A percentile compares a stretch with the other conserved stretches of the same genome.
These are phyloP conservation scores for Trichosporon ovoides DNA, from an alignment of 1,284 basidiomycete species.

Conservation along the genomic window DNA sequence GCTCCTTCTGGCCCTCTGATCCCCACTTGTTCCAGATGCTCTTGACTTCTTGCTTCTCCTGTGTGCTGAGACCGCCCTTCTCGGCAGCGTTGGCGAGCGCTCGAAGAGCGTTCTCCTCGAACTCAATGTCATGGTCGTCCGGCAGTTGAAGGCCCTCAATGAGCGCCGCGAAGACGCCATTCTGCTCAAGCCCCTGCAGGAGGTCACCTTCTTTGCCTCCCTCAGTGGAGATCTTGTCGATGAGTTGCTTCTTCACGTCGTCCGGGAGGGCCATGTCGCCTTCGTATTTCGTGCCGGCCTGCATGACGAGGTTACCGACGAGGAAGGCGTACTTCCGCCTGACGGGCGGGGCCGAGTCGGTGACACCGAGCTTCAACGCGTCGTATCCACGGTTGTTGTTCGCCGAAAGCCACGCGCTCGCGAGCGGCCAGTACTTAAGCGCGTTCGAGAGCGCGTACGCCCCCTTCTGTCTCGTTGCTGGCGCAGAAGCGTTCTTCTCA, in stretches of 20 bases:
- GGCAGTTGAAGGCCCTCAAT: constrained; percentile 54
- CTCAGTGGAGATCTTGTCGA: constrained; percentile 21
- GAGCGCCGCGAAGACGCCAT: constrained; percentile 20
- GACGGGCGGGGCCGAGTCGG: constrained; percentile 71
- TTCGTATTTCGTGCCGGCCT: constrained; percentile 54
- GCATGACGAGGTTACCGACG: constrained; percentile 68
- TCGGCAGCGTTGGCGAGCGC: constrained; percentile 50
- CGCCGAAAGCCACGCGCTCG: constrained; percentile 24
- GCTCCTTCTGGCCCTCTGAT: constrained; percentile 25
- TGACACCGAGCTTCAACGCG: constrained; percentile 27
- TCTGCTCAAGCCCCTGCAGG: constrained; percentile 25
- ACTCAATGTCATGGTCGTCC: constrained; percentile 70
- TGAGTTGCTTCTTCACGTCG: constrained; percentile 36
- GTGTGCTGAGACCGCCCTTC: constrained; percentile 31
- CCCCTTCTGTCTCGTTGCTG: constrained; percentile 62
- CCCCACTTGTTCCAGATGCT: constrained; percentile 38
- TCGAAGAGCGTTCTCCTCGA: constrained; percentile 71
- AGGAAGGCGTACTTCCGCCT: constrained; percentile 82
- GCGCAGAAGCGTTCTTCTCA: constrained; percentile 23
- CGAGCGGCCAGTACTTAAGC: constrained; percentile 60
- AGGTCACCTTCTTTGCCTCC: constrained; percentile 29
- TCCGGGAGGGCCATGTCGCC: constrained; percentile 43
- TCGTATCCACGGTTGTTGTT: constrained; percentile 26
- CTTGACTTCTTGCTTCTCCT: constrained; percentile 40
- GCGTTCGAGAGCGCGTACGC: constrained; percentile 81